A percentile compares a stretch with the other conserved stretches of the same genome.
Conservation (phyloP, 1,284 basidiomycete genomes). For the Ustilago lituana region DNA sequence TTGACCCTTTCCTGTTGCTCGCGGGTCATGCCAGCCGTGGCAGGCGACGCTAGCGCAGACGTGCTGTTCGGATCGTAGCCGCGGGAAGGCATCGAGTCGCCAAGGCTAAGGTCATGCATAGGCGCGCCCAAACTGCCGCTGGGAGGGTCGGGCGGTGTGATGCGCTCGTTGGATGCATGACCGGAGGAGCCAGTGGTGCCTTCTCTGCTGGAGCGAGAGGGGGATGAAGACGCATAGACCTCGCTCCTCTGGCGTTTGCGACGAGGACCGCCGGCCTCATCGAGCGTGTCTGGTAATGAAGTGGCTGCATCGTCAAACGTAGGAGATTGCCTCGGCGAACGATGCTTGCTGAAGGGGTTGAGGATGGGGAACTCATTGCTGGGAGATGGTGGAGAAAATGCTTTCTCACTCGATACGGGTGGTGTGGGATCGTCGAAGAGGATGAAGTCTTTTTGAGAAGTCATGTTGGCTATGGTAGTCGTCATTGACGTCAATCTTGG, state of each 20-base stretch:
- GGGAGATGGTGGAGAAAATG: conserved; percentile 8
- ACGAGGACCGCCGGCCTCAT: conserved; percentile 27
- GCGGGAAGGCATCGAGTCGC: conserved; percentile 28
- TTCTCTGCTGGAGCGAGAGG: conserved; percentile 24
- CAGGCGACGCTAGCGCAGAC: conserved; percentile 23
- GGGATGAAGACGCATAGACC: conserved; percentile 20
- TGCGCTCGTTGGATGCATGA: conserved; percentile 18
- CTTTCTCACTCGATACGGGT: not conserved
- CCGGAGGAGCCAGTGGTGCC: conserved; percentile 18
- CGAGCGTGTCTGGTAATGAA: conserved; percentile 24
- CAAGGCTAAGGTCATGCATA: conserved; percentile 43
- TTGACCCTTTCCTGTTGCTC: conserved; percentile 47
- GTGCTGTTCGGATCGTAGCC: conserved; percentile 13
- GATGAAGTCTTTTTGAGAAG: conserved; percentile 49
- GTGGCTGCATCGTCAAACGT: conserved; percentile 33
- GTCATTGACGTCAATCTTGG: not conserved
- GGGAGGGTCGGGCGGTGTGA: conserved; percentile 27
- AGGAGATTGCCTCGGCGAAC: conserved; percentile 46
- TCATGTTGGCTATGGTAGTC: conserved; percentile 20
- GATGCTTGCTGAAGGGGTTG: conserved; percentile 37
- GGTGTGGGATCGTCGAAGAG: conserved; percentile 54
- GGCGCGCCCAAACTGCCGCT: conserved; percentile 51
- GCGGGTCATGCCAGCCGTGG: conserved; percentile 18
- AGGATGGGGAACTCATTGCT: conserved; percentile 4
- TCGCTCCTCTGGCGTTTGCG: conserved; percentile 48